Evolutionary conservation across 495 filamentous ascomycete genomes (phyloP).

Genomic region (Thozetella sp.): DNA sequence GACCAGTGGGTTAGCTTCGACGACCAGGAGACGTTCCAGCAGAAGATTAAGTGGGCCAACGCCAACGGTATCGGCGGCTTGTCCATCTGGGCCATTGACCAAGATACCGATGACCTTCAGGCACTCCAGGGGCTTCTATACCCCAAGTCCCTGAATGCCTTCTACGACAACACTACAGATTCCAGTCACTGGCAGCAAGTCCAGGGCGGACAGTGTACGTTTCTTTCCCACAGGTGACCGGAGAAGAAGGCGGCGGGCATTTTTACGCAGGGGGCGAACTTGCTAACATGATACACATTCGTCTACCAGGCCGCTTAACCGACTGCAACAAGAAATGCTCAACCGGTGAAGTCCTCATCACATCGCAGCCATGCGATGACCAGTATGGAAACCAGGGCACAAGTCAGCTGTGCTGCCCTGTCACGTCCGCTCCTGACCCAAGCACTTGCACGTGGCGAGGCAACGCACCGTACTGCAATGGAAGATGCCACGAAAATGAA

Average conservation of each 20-base stretch:
- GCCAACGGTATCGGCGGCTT: constrained; percentile 20
- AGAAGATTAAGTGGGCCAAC: constrained; percentile 42
- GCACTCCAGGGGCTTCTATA: constrained; percentile 8
- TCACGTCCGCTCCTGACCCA: constrained; percentile 19
- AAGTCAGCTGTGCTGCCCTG: constrained; percentile 15
- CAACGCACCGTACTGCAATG: too few species aligned
- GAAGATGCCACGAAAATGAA: too few species aligned
- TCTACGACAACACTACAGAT: too few species aligned
- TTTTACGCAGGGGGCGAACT: too few species aligned
- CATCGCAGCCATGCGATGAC: constrained; percentile 6
- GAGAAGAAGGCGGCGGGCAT: too few species aligned
- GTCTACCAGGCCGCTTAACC: too few species aligned
- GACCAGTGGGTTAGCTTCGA: constrained; percentile 46
- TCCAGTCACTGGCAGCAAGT: too few species aligned
- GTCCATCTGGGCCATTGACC: constrained; percentile 35
- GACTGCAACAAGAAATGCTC: constrained; percentile 12
- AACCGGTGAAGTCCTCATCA: constrained; percentile 9
- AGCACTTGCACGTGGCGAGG: too few species aligned
- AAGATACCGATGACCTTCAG: constrained; percentile 17
- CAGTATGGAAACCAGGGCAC: too few species aligned
- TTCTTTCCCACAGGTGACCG: too few species aligned
- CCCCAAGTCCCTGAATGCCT: neutral
- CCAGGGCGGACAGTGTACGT: too few species aligned
- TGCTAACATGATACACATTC: too few species aligned
- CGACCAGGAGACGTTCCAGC: constrained; percentile 37